These are phyloP conservation scores for Nemania diffusa DNA, from an alignment of 2,329 filamentous ascomycete genomes.

Conservation along the genomic window DNA sequence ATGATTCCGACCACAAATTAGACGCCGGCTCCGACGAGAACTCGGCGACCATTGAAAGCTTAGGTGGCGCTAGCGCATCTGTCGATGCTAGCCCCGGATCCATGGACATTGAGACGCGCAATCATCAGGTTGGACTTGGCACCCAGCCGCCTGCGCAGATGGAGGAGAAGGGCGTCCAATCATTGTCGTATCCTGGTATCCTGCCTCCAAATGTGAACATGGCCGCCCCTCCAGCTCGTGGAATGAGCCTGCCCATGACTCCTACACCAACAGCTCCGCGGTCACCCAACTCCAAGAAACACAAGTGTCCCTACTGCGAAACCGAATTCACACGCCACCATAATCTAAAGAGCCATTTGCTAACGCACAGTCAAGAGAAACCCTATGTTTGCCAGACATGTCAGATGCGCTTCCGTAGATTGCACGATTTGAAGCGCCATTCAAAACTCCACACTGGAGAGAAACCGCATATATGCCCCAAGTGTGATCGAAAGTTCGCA, in stretches of 20 bases:
- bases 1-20: slow-evolving; percentile 47
- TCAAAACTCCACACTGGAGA: slow-evolving; percentile 97
- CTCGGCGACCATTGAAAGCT: slow-evolving; percentile 52
- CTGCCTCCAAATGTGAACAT: slow-evolving; percentile 57
- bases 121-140: slow-evolving; percentile 50
- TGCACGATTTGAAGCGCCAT: slow-evolving; percentile 96
- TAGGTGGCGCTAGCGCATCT: slow-evolving; percentile 53
- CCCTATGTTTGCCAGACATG: slow-evolving; percentile 96
- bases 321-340: slow-evolving; percentile 98
- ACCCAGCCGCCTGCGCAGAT: slow-evolving; percentile 58
- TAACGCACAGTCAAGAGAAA: slow-evolving; percentile 98
- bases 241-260: slow-evolving; percentile 68
- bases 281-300: slow-evolving; percentile 83
- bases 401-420: slow-evolving; percentile 86
- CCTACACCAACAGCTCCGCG: slow-evolving; percentile 63
- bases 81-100: slow-evolving; percentile 63
- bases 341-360: slow-evolving; percentile 95
- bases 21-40: slow-evolving; percentile 58
- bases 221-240: slow-evolving; percentile 59
- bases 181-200: slow-evolving; percentile 66
- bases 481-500: slow-evolving; percentile 94
- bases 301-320: slow-evolving; percentile 95
- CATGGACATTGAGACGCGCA: slow-evolving; percentile 64
- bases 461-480: slow-evolving; percentile 92
- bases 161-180: slow-evolving; percentile 62